A percentile compares a stretch with the other conserved stretches of the same genome.
phyloP scores from a whole-genome alignment of 2,329 filamentous ascomycete genomes.

The Pseudocercospora ulei region DNA sequence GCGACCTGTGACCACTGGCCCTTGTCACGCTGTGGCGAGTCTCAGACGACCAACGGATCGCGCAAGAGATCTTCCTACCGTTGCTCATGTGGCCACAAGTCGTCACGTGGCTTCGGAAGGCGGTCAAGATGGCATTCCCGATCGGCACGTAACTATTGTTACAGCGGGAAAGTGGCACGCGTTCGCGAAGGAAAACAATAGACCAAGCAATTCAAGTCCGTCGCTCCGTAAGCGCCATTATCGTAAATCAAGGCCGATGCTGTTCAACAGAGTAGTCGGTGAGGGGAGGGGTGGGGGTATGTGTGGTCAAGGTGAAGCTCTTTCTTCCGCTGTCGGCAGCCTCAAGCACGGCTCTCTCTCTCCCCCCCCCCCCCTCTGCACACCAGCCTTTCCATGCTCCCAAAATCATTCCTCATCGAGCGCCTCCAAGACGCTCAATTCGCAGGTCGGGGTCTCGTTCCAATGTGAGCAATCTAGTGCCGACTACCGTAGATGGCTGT shows the following conservation, averaged over 20 bases:
- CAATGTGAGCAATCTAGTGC: conserved; percentile 15
- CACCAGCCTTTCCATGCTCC: conserved; percentile 11
- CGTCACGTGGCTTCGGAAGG: neutral
- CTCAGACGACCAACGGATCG: too few species aligned
- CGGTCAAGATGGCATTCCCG: neutral
- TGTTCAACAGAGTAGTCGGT: conserved; percentile 16
- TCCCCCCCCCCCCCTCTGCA: conserved; percentile 9
- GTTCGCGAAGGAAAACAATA: neutral
- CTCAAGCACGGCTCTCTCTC: conserved; percentile 5
- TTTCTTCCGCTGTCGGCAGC: conserved; percentile 7
- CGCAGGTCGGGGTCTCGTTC: conserved; percentile 11
- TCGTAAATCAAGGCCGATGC: conserved; percentile 18
- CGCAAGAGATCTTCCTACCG: too few species aligned
- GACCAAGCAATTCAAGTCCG: conserved; percentile 11
- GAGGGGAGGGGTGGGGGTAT: too few species aligned
- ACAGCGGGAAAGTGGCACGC: conserved; percentile 13
- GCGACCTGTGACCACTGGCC: too few species aligned
- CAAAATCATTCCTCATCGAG: conserved; percentile 13
- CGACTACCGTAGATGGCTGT: conserved; percentile 24
- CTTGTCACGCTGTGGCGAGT: too few species aligned
- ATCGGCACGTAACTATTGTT: too few species aligned
- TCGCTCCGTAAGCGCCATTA: conserved; percentile 23
- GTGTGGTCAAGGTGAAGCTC: conserved; percentile 12
- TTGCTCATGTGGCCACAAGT: too few species aligned
- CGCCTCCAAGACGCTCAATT: conserved; percentile 5